A percentile compares a stretch with the other conserved stretches of the same genome.
phyloP scores from a whole-genome alignment of 1,284 basidiomycete species.

The Wallemia hederae region DNA sequence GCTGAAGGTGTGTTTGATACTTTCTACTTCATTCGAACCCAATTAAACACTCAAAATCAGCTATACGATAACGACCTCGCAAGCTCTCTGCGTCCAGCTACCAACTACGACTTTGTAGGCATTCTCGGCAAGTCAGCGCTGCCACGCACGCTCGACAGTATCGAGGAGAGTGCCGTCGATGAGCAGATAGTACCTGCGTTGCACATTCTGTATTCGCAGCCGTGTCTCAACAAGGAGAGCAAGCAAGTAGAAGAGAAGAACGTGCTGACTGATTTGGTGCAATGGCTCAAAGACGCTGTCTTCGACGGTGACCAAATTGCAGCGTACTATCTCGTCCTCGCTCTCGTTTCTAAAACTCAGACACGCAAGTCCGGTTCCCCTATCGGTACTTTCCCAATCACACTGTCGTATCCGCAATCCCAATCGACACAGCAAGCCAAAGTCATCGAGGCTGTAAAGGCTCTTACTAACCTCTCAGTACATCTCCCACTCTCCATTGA shows the following conservation, averaged over 20 bases:
- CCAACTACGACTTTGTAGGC: neutral
- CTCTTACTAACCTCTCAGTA: neutral
- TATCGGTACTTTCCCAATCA: neutral
- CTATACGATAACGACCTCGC: neutral
- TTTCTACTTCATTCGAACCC: too few relatives aligned
- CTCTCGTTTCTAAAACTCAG: neutral
- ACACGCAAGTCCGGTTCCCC: neutral
- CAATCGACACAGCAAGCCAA: neutral
- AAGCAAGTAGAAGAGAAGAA: neutral
- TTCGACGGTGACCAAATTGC: neutral
- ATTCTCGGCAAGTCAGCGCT: neutral
- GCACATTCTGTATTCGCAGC: neutral
- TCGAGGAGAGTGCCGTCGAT: neutral
- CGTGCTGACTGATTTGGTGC: neutral
- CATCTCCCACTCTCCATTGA: constrained; percentile 15
- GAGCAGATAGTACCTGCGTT: neutral
- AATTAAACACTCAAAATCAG: neutral
- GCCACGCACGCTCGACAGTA: neutral
- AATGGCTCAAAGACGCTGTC: neutral
- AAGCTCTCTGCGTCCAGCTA: neutral
- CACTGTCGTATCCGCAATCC: neutral
- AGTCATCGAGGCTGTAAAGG: neutral
- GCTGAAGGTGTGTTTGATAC: constrained; percentile 1
- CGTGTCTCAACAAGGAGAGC: neutral
- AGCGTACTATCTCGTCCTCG: neutral